These are phyloP conservation scores for Phylloporus gajari DNA, from an alignment of 1,284 basidiomycete genomes.

Conservation along the genomic window DNA sequence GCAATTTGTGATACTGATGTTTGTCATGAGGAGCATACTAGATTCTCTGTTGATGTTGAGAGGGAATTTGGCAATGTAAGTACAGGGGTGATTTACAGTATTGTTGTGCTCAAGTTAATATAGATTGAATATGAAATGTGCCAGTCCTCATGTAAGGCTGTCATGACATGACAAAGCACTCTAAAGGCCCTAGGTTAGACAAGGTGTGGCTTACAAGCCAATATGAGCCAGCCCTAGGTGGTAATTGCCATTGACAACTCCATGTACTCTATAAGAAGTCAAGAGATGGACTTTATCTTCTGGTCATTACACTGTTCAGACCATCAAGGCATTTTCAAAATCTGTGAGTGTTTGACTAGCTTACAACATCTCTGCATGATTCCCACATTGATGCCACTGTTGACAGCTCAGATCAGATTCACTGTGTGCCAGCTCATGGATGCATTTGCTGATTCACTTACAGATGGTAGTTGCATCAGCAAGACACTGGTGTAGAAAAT, in stretches of 20 bases:
- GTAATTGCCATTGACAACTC: not conserved
- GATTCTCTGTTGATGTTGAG: not conserved
- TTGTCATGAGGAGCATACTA: not conserved
- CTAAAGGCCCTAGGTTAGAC: no score
- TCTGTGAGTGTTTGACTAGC: not conserved
- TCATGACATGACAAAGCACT: no score
- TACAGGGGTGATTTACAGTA: not conserved
- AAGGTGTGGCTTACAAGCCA: not conserved
- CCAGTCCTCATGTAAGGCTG: no score
- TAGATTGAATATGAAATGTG: not conserved
- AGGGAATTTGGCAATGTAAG: not conserved
- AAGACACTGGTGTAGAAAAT: not conserved
- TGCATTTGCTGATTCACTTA: not conserved
- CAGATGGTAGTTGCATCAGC: not conserved
- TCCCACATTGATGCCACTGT: no score
- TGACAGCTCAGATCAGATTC: no score
- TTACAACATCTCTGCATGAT: no score
- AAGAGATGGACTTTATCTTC: not conserved
- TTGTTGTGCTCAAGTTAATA: not conserved
- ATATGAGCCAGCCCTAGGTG: not conserved
- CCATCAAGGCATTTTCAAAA: no score
- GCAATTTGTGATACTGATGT: not conserved
- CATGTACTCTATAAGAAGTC: not conserved
- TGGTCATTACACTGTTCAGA: no score
- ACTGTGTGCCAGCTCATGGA: no score